phyloP scores from a whole-genome alignment of 179 eudicot genomes.

The Silene coronaria region DNA sequence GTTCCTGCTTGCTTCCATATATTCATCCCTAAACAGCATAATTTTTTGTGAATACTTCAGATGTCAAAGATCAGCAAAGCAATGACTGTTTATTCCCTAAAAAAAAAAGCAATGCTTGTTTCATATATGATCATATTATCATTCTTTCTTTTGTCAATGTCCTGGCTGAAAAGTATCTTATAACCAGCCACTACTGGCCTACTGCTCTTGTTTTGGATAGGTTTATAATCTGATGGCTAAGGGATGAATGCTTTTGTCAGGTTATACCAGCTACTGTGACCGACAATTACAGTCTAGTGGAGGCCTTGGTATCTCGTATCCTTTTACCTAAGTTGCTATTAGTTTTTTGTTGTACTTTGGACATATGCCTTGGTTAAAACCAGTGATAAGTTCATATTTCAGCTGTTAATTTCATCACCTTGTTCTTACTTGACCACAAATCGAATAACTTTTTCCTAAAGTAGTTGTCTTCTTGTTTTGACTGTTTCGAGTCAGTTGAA shows the following conservation, averaged over 20 bases:
- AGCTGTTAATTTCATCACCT: neutral
- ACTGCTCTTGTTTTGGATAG: neutral
- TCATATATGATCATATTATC: neutral
- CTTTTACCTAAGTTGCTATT: constrained; percentile 22
- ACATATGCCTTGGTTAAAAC: neutral
- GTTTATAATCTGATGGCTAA: neutral
- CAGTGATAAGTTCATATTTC: neutral
- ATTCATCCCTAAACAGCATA: neutral
- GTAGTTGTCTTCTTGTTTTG: neutral
- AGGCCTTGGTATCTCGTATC: constrained; percentile 92
- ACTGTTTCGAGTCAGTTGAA: neutral
- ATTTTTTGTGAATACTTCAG: neutral
- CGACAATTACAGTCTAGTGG: constrained; percentile 67
- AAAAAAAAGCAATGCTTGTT: neutral
- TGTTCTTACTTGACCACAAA: neutral
- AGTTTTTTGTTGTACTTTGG: neutral
- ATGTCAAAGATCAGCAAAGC: neutral
- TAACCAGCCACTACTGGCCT: neutral
- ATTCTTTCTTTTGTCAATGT: neutral
- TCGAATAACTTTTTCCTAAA: neutral
- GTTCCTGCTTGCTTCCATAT: neutral
- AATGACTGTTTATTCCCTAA: neutral
- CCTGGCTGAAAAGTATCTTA: neutral
- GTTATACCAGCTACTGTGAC: constrained; percentile 47
- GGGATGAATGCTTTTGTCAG: constrained; percentile 30